These are phyloP conservation scores for Sclerotiophoma versabilis DNA, from an alignment of 2,329 filamentous ascomycete genomes.

Conservation along the genomic window DNA sequence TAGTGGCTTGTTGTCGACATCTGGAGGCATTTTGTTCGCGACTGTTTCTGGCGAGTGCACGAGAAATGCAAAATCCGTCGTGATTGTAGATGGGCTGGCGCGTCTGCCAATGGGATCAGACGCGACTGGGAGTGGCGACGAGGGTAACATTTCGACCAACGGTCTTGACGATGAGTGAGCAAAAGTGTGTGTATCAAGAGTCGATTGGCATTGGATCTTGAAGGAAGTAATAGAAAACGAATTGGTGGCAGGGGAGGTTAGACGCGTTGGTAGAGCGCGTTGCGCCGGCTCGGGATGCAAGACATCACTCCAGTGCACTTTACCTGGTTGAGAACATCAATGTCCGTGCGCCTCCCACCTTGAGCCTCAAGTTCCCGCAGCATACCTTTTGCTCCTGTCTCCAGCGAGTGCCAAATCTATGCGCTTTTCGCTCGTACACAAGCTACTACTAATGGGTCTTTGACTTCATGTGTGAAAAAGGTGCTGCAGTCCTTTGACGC, in stretches of 20 bases:
- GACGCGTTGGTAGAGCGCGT: conserved; percentile 19
- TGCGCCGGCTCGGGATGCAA: conserved; percentile 15
- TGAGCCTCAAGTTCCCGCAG: conserved; percentile 7
- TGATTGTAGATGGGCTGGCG: conserved; percentile 32
- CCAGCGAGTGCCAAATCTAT: neutral
- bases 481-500: neutral
- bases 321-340: conserved; percentile 12
- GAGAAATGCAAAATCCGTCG: conserved; percentile 61
- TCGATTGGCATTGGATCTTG: conserved; percentile 22
- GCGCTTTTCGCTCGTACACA: neutral
- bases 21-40: conserved; percentile 62
- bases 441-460: too few species aligned
- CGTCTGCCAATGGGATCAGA: conserved; percentile 32
- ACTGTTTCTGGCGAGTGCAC: conserved; percentile 66
- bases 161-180: conserved; percentile 2
- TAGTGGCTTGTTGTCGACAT: conserved; percentile 66
- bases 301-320: conserved; percentile 17
- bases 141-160: conserved; percentile 27
- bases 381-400: neutral
- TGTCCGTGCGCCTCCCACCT: conserved; percentile 4
- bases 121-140: conserved; percentile 36
- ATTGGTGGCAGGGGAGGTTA: conserved; percentile 41
- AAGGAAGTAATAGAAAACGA: conserved; percentile 25
- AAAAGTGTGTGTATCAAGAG: conserved; percentile 11
- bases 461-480: neutral